Percentiles rank a stretch among this genome's conserved stretches.
Evolutionary conservation across 345 rosid species (phyloP).

Genomic region (Gossypium raimondii): DNA sequence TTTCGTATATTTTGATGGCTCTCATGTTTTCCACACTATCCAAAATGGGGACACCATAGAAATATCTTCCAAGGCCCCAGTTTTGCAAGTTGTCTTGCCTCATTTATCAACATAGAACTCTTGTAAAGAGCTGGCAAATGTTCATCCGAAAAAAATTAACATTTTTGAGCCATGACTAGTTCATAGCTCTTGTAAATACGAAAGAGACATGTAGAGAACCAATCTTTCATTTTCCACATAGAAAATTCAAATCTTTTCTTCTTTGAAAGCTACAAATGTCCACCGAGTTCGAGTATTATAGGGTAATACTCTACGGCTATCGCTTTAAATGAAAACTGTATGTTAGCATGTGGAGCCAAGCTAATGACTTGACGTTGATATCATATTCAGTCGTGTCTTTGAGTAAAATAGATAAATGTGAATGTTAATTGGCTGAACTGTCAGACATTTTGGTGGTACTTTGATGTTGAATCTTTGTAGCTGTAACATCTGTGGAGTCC

Average conservation of each 20-base stretch:
- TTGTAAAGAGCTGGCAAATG: constrained; percentile 1
- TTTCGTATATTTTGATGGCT: constrained; percentile 68
- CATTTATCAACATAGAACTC: constrained; percentile 19
- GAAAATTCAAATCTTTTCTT: neutral
- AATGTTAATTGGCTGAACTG: neutral
- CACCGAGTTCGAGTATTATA: neutral
- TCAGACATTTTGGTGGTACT: neutral
- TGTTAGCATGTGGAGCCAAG: neutral
- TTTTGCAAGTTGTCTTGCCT: constrained; percentile 63
- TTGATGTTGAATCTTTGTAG: neutral
- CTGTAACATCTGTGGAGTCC: neutral
- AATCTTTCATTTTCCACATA: neutral
- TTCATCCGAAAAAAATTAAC: neutral
- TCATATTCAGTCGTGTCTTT: neutral
- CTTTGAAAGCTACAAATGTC: neutral
- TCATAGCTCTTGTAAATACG: constrained; percentile 3
- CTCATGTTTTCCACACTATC: constrained; percentile 44
- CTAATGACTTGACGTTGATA: neutral
- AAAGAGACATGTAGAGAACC: neutral
- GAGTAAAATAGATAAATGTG: neutral
- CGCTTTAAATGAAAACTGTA: neutral
- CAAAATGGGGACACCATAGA: constrained; percentile 55
- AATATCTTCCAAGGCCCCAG: constrained; percentile 62
- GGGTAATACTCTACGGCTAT: neutral
- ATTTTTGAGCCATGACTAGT: neutral